Evolutionary conservation across 2,329 filamentous ascomycete genomes (phyloP).

Genomic region (Fonsecaea pedrosoi): DNA sequence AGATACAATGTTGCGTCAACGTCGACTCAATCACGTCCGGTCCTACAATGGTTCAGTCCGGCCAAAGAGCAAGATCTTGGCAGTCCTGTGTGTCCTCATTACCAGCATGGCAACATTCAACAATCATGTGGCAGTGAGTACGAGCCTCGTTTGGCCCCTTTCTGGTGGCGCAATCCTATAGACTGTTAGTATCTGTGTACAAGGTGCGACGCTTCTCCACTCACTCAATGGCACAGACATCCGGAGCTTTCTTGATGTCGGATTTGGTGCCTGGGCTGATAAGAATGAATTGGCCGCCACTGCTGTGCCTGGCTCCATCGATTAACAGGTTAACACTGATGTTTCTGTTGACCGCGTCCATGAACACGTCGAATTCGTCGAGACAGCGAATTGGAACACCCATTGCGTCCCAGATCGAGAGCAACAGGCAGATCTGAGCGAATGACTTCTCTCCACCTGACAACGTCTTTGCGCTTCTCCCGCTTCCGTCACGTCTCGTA

Average conservation of each 20-base stretch:
- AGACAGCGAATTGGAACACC: slow-evolving; percentile 92
- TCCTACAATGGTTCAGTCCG: not conserved
- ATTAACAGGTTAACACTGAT: slow-evolving; percentile 97
- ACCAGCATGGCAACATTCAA: not conserved
- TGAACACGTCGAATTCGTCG: slow-evolving; percentile 99
- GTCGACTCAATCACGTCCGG: not conserved
- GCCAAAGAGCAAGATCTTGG: not conserved
- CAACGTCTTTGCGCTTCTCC: slow-evolving; percentile 86
- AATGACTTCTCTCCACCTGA: slow-evolving; percentile 98
- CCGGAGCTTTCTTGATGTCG: slow-evolving; percentile 53
- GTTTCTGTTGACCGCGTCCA: slow-evolving; percentile 95
- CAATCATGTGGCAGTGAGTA: slow-evolving; percentile 42
- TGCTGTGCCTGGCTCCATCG: slow-evolving; percentile 78
- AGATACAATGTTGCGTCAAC: not conserved
- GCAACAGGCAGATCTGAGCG: slow-evolving; percentile 89
- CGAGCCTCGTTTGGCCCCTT: slow-evolving; percentile 51
- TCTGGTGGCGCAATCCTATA: slow-evolving; percentile 51
- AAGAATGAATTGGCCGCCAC: slow-evolving; percentile 93
- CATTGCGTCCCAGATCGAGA: slow-evolving; percentile 98
- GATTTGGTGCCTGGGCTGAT: slow-evolving; percentile 90
- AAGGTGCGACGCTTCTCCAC: slow-evolving; percentile 30
- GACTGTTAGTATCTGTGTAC: slow-evolving; percentile 27
- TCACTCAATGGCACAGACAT: slow-evolving; percentile 55
- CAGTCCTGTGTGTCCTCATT: not conserved
- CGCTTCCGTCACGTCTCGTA: slow-evolving; percentile 71